Evolutionary conservation across 108 stramenopile species (phyloP), one percentile per base, ranked within the genome.

Genomic region (Nitzschia sp.): DNA sequence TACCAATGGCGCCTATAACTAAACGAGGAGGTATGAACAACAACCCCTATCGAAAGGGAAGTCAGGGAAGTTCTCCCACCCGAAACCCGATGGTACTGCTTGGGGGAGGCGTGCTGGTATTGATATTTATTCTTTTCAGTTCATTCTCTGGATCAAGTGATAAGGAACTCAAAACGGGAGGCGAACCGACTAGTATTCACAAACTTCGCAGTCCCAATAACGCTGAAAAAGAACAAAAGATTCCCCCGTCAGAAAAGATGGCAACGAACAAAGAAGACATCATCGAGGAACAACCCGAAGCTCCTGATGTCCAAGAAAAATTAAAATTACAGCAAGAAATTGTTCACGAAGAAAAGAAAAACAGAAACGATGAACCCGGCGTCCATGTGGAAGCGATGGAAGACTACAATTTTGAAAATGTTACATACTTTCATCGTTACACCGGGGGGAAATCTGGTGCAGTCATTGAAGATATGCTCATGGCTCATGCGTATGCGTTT

Each of bases 401-500:
- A 41, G 60, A 41, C 6, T 61, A 44, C 15, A 19, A 45, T 13
- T 61, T 61, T 45, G 41, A 41, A 21, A 5, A 31, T 34, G 41
- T 26, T 2, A 41, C 26, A 25, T 44, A 44, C 13, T 64, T 50
- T 33, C 63, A 64, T 50, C 46, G 50, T 22, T 64, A 64, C 31
- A 16, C 17, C 46, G 30, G 50, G n/a, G 65, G 57, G 8, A 73
- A 66, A 36, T 44, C 61, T 29, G 67, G 67, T 15, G 33, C 25
- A 11, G 67, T 68, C 41, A 53, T 75, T 30, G 47, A 53, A 30
- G 67, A 75, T 34, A 75, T 75, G 74, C 41, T 75, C 21, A 60
- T 68, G 58, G 66, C 45, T n/a, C 74, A 75, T 55, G 74, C 60
- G n/a, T 68, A 68, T 68, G 74, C 74, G 5, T 73, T 58, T 29